Conservation (phyloP, 164 flowering plant genomes). For the Vitis labrusca region DNA sequence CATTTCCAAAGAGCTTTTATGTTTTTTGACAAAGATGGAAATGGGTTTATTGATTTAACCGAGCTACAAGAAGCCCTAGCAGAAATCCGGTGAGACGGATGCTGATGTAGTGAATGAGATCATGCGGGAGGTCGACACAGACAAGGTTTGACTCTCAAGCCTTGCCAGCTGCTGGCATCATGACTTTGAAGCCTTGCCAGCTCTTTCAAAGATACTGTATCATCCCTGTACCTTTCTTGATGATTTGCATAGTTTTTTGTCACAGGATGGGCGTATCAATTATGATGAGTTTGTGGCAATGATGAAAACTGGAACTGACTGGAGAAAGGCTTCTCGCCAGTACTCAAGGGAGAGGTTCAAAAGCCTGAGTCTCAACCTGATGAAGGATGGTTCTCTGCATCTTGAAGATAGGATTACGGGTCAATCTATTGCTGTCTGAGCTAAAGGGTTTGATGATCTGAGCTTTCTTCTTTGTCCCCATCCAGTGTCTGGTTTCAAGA, state of each 20-base stretch:
- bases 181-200: no score
- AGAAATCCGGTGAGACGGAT: constrained; percentile 76
- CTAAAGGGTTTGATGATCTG: neutral
- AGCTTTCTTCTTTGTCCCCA: constrained; percentile 5
- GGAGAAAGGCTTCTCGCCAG: constrained; percentile 98
- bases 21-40: constrained; percentile 92
- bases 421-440: constrained; percentile 46
- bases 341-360: constrained; percentile 95
- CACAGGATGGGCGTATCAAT: constrained; percentile 86
- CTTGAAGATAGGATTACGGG: constrained; percentile 60
- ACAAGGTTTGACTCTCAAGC: constrained; percentile 62
- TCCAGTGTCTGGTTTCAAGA: neutral
- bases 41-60: constrained; percentile 78
- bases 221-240: neutral
- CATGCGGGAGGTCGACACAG: constrained; percentile 91
- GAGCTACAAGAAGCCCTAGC: constrained; percentile 73
- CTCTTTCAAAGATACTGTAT: constrained; percentile 1
- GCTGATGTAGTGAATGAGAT: constrained; percentile 71
- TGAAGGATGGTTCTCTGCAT: constrained; percentile 95
- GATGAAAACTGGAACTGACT: constrained; percentile 99
- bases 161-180: neutral
- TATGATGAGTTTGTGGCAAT: constrained; percentile 92
- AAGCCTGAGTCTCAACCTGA: constrained; percentile 87
- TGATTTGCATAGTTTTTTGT: neutral
- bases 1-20: constrained; percentile 83